These are phyloP conservation scores for Colletotrichum sp. DNA, from an alignment of 2,329 filamentous ascomycete genomes.

Conservation along the genomic window DNA sequence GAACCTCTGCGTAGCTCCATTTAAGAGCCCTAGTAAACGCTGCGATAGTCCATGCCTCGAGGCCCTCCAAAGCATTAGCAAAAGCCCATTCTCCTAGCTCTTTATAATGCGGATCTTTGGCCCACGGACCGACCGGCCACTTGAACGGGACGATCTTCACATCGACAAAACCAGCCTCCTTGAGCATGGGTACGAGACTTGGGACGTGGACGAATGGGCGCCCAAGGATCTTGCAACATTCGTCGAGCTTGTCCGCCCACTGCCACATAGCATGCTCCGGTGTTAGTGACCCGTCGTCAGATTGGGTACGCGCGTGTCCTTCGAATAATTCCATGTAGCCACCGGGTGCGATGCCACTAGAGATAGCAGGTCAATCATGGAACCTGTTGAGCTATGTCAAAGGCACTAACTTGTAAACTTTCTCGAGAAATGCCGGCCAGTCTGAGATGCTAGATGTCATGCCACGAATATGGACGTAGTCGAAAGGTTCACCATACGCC, in stretches of 20 bases:
- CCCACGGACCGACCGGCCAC: constrained; percentile 27
- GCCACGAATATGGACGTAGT: constrained; percentile 37
- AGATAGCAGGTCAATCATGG: not conserved
- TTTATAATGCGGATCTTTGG: constrained; percentile 32
- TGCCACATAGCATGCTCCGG: constrained; percentile 24
- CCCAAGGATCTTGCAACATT: constrained; percentile 31
- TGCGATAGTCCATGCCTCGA: not conserved
- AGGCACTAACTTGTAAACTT: constrained; percentile 20
- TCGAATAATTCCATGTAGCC: constrained; percentile 29
- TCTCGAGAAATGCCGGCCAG: constrained; percentile 22
- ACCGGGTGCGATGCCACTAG: constrained; percentile 20
- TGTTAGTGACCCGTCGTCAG: constrained; percentile 22
- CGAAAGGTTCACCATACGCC: constrained; percentile 25
- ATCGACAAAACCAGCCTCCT: constrained; percentile 35
- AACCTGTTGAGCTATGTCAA: not conserved
- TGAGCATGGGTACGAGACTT: not conserved
- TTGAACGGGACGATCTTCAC: constrained; percentile 30
- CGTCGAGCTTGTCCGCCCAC: constrained; percentile 28
- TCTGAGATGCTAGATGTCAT: constrained; percentile 33
- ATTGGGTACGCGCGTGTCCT: constrained; percentile 16
- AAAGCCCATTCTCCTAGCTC: constrained; percentile 32
- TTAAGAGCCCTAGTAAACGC: not conserved
- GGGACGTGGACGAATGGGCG: constrained; percentile 20
- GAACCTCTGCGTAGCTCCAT: constrained; percentile 23
- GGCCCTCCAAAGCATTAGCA: not conserved